phyloP scores from a whole-genome alignment of 2,329 filamentous ascomycete species.

The Trichophyton rubrum region DNA sequence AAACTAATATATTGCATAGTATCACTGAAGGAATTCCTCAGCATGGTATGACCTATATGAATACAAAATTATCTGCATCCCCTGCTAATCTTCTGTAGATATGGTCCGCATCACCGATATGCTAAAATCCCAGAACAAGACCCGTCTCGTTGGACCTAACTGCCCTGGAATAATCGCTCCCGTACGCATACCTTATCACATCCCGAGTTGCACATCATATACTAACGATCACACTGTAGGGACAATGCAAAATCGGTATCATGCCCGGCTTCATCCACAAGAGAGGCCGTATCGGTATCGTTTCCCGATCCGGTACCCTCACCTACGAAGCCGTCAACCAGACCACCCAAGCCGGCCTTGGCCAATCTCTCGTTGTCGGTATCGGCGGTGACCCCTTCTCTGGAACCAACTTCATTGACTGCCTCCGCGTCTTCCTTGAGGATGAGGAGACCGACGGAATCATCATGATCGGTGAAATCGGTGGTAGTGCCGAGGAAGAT shows the following conservation, averaged over 20 bases:
- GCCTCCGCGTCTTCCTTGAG: conserved; percentile 89
- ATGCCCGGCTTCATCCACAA: conserved; percentile 99
- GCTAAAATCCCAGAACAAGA: conserved; percentile 95
- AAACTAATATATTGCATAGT: conserved; percentile 20
- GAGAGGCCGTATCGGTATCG: conserved; percentile 95
- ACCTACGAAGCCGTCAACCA: conserved; percentile 99
- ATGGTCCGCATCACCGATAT: conserved; percentile 99
- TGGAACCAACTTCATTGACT: conserved; percentile 99
- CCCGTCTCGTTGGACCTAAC: conserved; percentile 90
- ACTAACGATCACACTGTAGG: conserved; percentile 33
- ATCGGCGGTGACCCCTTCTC: conserved; percentile 98
- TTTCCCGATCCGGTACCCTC: conserved; percentile 92
- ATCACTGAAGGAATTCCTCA: conserved; percentile 98
- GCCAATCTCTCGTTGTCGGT: conserved; percentile 94
- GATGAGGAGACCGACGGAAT: conserved; percentile 96
- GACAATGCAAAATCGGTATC: conserved; percentile 99
- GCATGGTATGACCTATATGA: conserved; percentile 54
- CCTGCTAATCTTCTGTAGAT: conserved; percentile 43
- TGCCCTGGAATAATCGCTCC: conserved; percentile 93
- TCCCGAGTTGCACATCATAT: neutral
- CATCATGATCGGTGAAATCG: conserved; percentile 99
- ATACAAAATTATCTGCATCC: neutral
- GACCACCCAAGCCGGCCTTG: conserved; percentile 90
- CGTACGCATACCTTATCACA: conserved; percentile 30
- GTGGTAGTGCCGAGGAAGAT: conserved; percentile 93